Base-by-base conservation (phyloP, 2,329 filamentous ascomycete species). In the Hypoxylon sp. region DNA sequence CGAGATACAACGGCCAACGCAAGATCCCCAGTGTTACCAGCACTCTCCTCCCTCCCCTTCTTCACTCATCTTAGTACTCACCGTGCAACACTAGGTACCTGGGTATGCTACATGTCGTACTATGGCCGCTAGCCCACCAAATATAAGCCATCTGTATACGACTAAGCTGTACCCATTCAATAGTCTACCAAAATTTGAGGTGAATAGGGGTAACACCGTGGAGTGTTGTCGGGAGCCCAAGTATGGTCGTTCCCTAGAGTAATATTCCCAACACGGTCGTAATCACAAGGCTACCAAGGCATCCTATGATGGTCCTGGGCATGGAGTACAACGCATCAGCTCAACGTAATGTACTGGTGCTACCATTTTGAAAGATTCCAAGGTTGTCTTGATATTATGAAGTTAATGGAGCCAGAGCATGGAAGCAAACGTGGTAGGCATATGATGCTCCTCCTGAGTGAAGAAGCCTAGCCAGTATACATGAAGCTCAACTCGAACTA, bases 351-450 rank as follows among this genome's bases (percentile, higher is more conserved):
- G 5, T 39, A 16, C 14, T 39, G 12, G 34, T 41, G 37, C 7
- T 19, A 9, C 3, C 6, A 19, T 8, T 8, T 9, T 16, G 3
- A 19, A 54, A 12, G 9, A 8, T 30, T 19, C 9, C n/a, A 43
- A 54, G 2, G 41, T n/a, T 25, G 14, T 39, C 14, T 21, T 14
- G 5, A 48, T 19, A 27, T 34, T 27, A 11, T 57, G 14, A 39
- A 48, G 2, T 41, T 21, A 21, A 16, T n/a, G n/a, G 23, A 37
- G 45, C 29, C 45, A 34, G 16, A 32, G 6, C 27, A 29, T 58
- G 9, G 4, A 50, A 52, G 43, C 32, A 54, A 59, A 51, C 39
- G 11, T 5, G 47, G 23, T 14, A 39, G 14, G 39, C 52, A 47
- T 52, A 63, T 43, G 27, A 30, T 32, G 45, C 14, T 14, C 12